Evolutionary conservation across 805 yeast species (phyloP).

Genomic region (Brettanomyces sp.): DNA sequence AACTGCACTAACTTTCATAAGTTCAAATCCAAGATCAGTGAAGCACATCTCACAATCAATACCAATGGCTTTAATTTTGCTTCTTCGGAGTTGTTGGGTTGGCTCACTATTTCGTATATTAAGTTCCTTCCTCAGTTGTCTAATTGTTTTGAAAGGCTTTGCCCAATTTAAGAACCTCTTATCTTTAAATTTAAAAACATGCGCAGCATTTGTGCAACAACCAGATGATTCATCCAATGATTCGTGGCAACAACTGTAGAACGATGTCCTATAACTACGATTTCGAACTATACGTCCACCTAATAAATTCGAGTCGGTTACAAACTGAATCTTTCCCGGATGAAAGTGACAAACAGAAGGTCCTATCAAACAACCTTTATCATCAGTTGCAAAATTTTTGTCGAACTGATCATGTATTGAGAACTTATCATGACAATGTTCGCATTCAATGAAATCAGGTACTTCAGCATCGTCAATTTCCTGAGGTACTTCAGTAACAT

Average conservation of each 20-base stretch:
- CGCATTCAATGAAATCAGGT: constrained; percentile 15
- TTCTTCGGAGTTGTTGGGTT: constrained; percentile 13
- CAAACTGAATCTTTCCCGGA: constrained; percentile 20
- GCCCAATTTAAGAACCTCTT: constrained; percentile 41
- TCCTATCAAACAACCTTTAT: neutral
- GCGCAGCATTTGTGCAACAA: constrained; percentile 42
- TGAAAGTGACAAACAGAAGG: constrained; percentile 18
- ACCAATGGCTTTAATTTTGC: constrained; percentile 51
- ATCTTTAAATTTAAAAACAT: constrained; percentile 51
- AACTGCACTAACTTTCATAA: constrained; percentile 72
- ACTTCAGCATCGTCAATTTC: neutral
- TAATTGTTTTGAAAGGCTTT: constrained; percentile 40
- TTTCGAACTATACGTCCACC: constrained; percentile 17
- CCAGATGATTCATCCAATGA: constrained; percentile 49
- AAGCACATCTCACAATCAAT: constrained; percentile 96
- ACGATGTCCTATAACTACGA: constrained; percentile 24
- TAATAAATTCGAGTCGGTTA: constrained; percentile 14
- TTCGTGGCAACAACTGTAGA: constrained; percentile 55
- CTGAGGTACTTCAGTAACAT: constrained; percentile 33
- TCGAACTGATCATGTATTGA: constrained; percentile 8
- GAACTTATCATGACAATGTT: constrained; percentile 17
- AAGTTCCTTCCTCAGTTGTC: constrained; percentile 4
- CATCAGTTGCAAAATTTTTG: neutral
- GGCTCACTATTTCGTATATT: constrained; percentile 12
- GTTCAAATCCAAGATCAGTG: constrained; percentile 78